Base-by-base conservation (phyloP, 2,329 filamentous ascomycete genomes). In the Fusarium paranaense region DNA sequence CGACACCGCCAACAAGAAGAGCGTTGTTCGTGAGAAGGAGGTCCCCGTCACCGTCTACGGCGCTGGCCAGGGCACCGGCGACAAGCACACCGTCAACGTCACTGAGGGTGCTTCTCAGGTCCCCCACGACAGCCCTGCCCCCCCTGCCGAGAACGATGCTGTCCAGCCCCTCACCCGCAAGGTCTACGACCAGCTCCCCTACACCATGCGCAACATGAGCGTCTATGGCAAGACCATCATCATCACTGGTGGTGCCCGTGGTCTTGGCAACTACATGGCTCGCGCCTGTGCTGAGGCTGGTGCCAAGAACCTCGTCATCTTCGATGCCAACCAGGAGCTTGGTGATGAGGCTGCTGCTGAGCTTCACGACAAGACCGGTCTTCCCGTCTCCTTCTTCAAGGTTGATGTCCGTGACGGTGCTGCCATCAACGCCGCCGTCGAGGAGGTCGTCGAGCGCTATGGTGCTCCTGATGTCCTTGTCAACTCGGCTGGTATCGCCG, bases 231-330 rank as follows among this genome's bases (percentile, higher is more conserved):
- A 94, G 87, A 89, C 92, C 65, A 91, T 93, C 75, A 87, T 94
- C 74, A 83, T 95, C 77, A 94, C 93, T 80, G 93, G 92, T 80
- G 93, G 92, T 81, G 93, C 92, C 71, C 92, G 93, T 78, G 93
- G 93, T 80, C 87, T 95, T 7, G 93, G 93, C 59, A 94, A 93
- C 87, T 88, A 92, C 85, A 95, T 95, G 91, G 93, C 93, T 57
- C 90, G 92, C 70, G 93, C 92, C 65, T 92, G 93, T 73, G 91
- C 92, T 58, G 93, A 95, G 84, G 93, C 92, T 62, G 93, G 93
- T 67, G 91, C 92, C 59, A 91, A 92, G 84, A 91, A 91, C 59
- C 88, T 95, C 64, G 88, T 92, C 79, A 93, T 95, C 80, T 91
- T 95, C 79, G 93, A 95, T 78, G 91, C 93, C 75, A 93, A 94